phyloP scores from a whole-genome alignment of 2,329 filamentous ascomycete species.

The Aspergillus versicolor region DNA sequence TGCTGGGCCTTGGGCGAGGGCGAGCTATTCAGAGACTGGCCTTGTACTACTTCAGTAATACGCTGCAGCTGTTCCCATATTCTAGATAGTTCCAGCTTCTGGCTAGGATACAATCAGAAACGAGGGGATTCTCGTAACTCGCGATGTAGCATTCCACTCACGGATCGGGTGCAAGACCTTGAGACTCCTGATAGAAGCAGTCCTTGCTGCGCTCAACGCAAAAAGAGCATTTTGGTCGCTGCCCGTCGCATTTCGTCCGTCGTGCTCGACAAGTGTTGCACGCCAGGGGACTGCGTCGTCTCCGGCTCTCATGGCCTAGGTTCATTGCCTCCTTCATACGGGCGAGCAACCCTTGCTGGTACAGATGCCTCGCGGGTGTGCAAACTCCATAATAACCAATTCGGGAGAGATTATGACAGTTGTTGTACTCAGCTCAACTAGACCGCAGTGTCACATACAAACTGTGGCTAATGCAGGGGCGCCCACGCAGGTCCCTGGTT shows the following conservation, averaged over 20 bases:
- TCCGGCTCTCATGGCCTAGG: not conserved
- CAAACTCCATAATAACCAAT: no score
- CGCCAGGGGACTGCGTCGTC: constrained; percentile 4
- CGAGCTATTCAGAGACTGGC: not conserved
- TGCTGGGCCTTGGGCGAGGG: not conserved
- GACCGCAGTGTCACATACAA: no score
- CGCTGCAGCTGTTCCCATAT: not conserved
- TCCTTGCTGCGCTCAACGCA: constrained; percentile 7
- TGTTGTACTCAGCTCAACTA: no score
- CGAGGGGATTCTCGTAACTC: no score
- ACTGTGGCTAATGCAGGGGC: no score
- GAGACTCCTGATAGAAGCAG: constrained; percentile 2
- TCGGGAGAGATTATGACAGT: no score
- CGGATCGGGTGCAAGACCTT: not conserved
- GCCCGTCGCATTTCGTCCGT: constrained; percentile 13
- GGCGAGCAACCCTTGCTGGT: no score
- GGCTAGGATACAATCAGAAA: not conserved
- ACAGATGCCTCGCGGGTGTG: no score
- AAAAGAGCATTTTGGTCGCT: constrained; percentile 11
- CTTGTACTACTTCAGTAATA: not conserved
- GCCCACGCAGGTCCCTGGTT: no score
- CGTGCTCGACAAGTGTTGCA: constrained; percentile 8
- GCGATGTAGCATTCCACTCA: not conserved
- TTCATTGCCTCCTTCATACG: not conserved
- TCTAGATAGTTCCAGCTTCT: not conserved